Percentiles rank a stretch among this genome's conserved stretches.
These are phyloP conservation scores for Kregervanrija delftensis DNA, from an alignment of 805 yeast species.

Conservation along the genomic window DNA sequence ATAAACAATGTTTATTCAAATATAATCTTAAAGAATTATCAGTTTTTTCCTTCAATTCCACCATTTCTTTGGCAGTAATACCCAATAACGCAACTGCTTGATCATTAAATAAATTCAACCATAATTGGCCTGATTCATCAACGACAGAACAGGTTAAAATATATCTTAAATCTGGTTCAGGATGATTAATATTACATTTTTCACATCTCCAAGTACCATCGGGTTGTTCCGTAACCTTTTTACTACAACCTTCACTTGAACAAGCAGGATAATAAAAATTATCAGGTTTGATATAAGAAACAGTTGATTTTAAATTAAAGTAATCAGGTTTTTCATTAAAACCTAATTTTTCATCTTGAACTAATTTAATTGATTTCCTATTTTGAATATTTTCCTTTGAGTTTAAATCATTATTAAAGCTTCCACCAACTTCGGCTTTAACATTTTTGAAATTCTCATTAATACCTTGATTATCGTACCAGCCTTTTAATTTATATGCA, in stretches of 20 bases:
- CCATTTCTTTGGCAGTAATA: constrained; percentile 54
- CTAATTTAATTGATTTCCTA: constrained; percentile 61
- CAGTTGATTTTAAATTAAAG: constrained; percentile 67
- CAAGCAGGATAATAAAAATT: constrained; percentile 90
- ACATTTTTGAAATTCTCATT: constrained; percentile 54
- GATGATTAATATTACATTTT: constrained; percentile 67
- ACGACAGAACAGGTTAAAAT: constrained; percentile 68
- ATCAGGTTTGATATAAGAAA: constrained; percentile 65
- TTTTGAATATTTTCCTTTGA: constrained; percentile 38
- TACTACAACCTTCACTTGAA: constrained; percentile 64
- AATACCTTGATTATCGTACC: constrained; percentile 84
- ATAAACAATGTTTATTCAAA: constrained; percentile 33
- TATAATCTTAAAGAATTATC: constrained; percentile 27
- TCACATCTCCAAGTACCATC: constrained; percentile 91
- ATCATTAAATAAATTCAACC: constrained; percentile 85
- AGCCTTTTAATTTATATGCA: constrained; percentile 83
- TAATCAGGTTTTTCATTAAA: constrained; percentile 72
- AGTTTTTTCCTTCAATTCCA: constrained; percentile 42
- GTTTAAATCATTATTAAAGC: constrained; percentile 25
- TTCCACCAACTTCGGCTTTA: constrained; percentile 33
- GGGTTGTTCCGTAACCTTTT: constrained; percentile 70
- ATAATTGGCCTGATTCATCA: constrained; percentile 76
- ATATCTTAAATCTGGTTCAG: constrained; percentile 72
- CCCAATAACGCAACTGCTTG: constrained; percentile 64
- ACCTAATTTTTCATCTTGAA: constrained; percentile 64